These are phyloP conservation scores for Microstroma glucosiphilum DNA, from an alignment of 1,284 basidiomycete species.

Conservation along the genomic window DNA sequence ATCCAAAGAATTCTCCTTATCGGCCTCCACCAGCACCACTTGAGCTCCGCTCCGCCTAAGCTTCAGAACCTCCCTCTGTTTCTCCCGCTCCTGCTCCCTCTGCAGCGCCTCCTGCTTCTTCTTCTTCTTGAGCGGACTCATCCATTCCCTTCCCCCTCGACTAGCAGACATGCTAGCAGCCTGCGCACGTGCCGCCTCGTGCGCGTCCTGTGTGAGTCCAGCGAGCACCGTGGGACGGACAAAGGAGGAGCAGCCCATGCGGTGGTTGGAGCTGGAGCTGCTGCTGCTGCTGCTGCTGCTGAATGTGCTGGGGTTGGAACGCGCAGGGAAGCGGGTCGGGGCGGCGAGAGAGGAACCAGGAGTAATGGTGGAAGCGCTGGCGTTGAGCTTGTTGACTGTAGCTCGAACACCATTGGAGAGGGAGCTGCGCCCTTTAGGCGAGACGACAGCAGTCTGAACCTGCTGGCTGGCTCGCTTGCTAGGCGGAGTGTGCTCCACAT, in stretches of 20 bases:
- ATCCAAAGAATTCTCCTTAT: too few relatives aligned
- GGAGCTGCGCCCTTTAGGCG: not conserved
- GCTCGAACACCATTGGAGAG: not conserved
- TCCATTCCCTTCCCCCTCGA: not conserved
- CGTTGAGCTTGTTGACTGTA: too few relatives aligned
- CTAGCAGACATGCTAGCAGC: not conserved
- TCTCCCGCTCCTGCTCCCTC: not conserved
- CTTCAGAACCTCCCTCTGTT: not conserved
- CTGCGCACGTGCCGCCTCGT: not conserved
- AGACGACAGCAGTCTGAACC: not conserved
- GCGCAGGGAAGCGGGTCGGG: not conserved
- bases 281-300: not conserved
- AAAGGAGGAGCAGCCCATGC: slow-evolving; percentile 2
- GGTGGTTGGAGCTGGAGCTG: not conserved
- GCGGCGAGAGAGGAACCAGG: not conserved
- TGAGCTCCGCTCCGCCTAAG: too few relatives aligned
- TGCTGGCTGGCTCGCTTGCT: too few relatives aligned
- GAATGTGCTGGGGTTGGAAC: not conserved
- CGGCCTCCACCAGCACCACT: too few relatives aligned
- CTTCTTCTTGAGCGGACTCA: not conserved
- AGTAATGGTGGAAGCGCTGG: not conserved
- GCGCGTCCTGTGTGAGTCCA: not conserved
- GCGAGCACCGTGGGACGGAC: slow-evolving; percentile 5
- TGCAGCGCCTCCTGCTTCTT: not conserved
- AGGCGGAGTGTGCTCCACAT: too few relatives aligned